Evolutionary conservation across 2,329 filamentous ascomycete species (phyloP).

Genomic region (Ophiocordyceps sinensis): DNA sequence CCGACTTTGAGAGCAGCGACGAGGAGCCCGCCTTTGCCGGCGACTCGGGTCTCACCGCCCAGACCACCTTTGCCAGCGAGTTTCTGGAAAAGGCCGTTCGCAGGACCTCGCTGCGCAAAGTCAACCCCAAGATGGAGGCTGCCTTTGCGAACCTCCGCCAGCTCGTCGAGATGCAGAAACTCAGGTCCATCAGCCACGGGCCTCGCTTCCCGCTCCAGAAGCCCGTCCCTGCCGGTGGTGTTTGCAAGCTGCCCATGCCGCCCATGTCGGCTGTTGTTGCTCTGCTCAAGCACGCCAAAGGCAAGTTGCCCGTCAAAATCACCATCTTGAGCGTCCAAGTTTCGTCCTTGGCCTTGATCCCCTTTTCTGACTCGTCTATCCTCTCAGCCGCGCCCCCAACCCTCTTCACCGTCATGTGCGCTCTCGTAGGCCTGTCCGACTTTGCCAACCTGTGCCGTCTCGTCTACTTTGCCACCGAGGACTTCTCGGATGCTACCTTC

Average conservation of each 20-base stretch:
- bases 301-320: constrained; percentile 11
- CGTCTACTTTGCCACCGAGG: constrained; percentile 37
- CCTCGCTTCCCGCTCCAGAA: constrained; percentile 31
- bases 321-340: no score
- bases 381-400: constrained; percentile 26
- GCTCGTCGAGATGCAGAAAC: constrained; percentile 36
- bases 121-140: constrained; percentile 35
- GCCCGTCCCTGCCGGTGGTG: constrained; percentile 27
- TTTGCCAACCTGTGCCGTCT: constrained; percentile 34
- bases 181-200: constrained; percentile 23
- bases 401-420: constrained; percentile 35
- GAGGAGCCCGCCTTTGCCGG: constrained; percentile 29
- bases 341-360: no score
- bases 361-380: constrained; percentile 1
- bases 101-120: constrained; percentile 28
- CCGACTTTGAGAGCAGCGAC: constrained; percentile 22
- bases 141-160: constrained; percentile 36
- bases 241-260: constrained; percentile 39
- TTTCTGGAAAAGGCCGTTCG: constrained; percentile 39
- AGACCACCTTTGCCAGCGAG: constrained; percentile 38
- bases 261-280: constrained; percentile 34
- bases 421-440: constrained; percentile 32
- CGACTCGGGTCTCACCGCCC: constrained; percentile 32
- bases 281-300: constrained; percentile 32
- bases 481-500: constrained; percentile 33